Evolutionary conservation across 1,139 yeast genomes (phyloP).

Genomic region (Starmera stellimalicola): DNA sequence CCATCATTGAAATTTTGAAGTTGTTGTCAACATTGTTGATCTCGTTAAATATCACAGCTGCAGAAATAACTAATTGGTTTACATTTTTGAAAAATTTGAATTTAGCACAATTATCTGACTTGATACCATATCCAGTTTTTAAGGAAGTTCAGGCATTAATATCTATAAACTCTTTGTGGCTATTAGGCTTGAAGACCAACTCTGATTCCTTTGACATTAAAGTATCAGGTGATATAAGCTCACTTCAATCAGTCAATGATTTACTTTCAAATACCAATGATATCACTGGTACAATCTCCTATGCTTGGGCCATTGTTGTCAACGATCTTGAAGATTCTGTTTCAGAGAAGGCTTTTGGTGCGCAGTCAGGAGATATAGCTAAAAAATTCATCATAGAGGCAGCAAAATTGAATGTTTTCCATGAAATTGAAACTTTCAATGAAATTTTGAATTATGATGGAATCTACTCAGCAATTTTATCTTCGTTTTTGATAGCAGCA

Average conservation of each 20-base stretch:
- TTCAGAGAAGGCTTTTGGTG: constrained; percentile 19
- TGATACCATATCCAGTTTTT: constrained; percentile 27
- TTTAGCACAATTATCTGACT: constrained; percentile 27
- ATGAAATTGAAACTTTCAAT: constrained; percentile 33
- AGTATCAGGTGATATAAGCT: constrained; percentile 33
- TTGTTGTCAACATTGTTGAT: constrained; percentile 32
- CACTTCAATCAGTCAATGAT: constrained; percentile 33
- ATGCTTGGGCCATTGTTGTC: constrained; percentile 64
- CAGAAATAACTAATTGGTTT: constrained; percentile 46
- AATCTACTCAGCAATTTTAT: constrained; percentile 47
- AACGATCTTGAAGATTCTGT: constrained; percentile 39
- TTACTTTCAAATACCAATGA: constrained; percentile 24
- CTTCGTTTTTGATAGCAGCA: constrained; percentile 49
- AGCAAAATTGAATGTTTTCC: constrained; percentile 37
- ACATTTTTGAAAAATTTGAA: constrained; percentile 34
- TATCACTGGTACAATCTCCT: constrained; percentile 42
- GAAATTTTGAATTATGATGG: constrained; percentile 39
- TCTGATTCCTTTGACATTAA: constrained; percentile 29
- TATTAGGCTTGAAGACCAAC: constrained; percentile 46
- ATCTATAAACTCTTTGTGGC: constrained; percentile 39
- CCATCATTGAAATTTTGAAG: constrained; percentile 34
- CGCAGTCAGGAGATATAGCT: constrained; percentile 15
- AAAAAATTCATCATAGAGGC: constrained; percentile 35
- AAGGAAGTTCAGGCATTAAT: constrained; percentile 37
- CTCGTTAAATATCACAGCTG: constrained; percentile 24